phyloP scores from a whole-genome alignment of 768 basidiomycete species.

The Kwoniella heveanensis region DNA sequence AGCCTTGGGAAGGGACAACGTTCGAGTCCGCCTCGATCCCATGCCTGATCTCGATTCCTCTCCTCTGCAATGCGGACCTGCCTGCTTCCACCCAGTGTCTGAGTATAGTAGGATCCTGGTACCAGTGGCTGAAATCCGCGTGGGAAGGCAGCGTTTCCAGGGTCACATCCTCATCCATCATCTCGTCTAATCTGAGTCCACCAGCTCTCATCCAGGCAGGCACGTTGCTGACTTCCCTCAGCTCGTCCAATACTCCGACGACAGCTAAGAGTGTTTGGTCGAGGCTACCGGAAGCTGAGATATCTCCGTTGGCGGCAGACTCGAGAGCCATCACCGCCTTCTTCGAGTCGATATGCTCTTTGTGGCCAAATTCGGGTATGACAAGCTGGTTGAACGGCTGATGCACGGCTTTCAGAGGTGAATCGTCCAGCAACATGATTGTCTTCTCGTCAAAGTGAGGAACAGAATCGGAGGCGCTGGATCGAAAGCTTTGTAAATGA shows the following conservation, averaged over 20 bases:
- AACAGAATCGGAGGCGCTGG: not conserved
- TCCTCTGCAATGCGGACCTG: constrained; percentile 29
- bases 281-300: constrained; percentile 11
- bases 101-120: constrained; percentile 18
- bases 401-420: constrained; percentile 46
- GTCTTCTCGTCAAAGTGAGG: constrained; percentile 30
- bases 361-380: constrained; percentile 47
- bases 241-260: constrained; percentile 49
- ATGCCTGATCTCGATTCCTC: constrained; percentile 32
- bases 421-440: constrained; percentile 52
- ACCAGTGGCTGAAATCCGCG: constrained; percentile 41
- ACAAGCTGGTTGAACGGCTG: constrained; percentile 55
- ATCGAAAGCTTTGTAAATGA: constrained; percentile 20
- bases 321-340: not conserved
- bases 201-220: constrained; percentile 53
- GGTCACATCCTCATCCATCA: not conserved
- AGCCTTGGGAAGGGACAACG: not conserved
- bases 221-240: constrained; percentile 40
- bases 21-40: constrained; percentile 21
- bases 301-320: not conserved
- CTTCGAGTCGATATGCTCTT: constrained; percentile 21
- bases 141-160: constrained; percentile 41
- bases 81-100: constrained; percentile 36
- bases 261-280: constrained; percentile 49
- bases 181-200: constrained; percentile 22